These are phyloP conservation scores for Waitea zeae DNA, from an alignment of 1,284 basidiomycete genomes.

Conservation along the genomic window DNA sequence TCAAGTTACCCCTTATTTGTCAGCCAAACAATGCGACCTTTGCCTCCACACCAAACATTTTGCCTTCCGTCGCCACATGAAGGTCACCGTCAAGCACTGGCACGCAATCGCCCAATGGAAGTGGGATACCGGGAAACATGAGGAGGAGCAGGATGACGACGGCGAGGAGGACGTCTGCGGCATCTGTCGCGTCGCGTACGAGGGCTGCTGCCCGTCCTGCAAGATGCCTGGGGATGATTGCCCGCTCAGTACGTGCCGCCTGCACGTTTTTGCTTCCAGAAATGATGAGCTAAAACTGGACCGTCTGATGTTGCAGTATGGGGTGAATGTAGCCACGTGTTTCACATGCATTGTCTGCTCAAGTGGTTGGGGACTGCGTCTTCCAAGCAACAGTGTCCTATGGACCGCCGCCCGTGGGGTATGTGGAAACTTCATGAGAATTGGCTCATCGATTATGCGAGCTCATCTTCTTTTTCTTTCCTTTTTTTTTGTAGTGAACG, in stretches of 20 bases:
- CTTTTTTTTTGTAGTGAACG: constrained; percentile 2
- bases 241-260: constrained; percentile 59
- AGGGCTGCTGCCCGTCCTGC: constrained; percentile 85
- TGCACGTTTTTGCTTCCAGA: background rate
- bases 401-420: constrained; percentile 90
- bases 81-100: constrained; percentile 66
- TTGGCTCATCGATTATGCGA: no score
- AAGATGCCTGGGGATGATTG: constrained; percentile 95
- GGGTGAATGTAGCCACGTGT: constrained; percentile 90
- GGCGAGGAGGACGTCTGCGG: constrained; percentile 73
- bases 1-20: no score
- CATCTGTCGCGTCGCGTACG: constrained; percentile 82
- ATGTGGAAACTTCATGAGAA: constrained; percentile 15
- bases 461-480: background rate
- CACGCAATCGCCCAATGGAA: constrained; percentile 77
- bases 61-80: no score
- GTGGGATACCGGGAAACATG: constrained; percentile 58
- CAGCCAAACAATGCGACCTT: no score
- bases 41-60: no score
- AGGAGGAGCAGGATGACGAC: constrained; percentile 15
- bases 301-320: constrained; percentile 43
- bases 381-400: constrained; percentile 85
- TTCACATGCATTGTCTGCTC: constrained; percentile 89
- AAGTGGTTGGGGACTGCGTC: constrained; percentile 85
- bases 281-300: constrained; percentile 1